A percentile compares a stretch with the other conserved stretches of the same genome.
phyloP scores from a whole-genome alignment of 129 eudicot genomes.

The Arctium minus region DNA sequence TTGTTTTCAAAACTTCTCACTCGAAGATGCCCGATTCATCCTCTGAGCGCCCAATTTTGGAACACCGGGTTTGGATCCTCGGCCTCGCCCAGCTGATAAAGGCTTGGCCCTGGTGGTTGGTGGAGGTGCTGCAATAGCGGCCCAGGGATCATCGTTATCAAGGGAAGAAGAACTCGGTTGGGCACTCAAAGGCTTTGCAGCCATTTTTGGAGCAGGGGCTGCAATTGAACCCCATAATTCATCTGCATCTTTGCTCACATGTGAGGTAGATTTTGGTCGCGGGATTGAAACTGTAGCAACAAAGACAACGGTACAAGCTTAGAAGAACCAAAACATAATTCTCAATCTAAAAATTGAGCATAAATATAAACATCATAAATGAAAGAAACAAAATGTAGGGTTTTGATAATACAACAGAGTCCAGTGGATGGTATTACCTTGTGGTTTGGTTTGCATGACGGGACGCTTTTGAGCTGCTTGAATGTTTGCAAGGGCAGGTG shows the following conservation, averaged over 20 bases:
- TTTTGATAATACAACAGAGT: not conserved
- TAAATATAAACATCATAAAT: not conserved
- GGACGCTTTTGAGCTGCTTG: constrained; percentile 95
- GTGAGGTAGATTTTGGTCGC: constrained; percentile 51
- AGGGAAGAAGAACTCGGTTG: constrained; percentile 26
- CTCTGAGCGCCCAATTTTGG: constrained; percentile 85
- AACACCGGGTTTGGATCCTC: constrained; percentile 70
- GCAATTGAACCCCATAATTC: constrained; percentile 85
- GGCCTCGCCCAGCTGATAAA: constrained; percentile 68
- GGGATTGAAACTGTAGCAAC: constrained; percentile 42
- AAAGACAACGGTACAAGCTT: not conserved
- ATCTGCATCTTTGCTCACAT: constrained; percentile 55
- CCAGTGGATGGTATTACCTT: constrained; percentile 39
- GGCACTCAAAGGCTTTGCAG: constrained; percentile 42
- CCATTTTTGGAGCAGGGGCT: constrained; percentile 65
- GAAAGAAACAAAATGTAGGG: not conserved
- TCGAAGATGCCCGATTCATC: constrained; percentile 75
- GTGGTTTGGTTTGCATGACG: constrained; percentile 61
- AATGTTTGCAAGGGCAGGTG: constrained; percentile 81
- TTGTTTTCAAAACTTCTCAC: constrained; percentile 41
- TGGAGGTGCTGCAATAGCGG: constrained; percentile 94
- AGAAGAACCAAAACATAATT: not conserved
- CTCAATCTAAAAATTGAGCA: not conserved
- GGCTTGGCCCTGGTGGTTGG: constrained; percentile 87
- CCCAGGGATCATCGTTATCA: constrained; percentile 79